Conservation (phyloP, 441 rosid genomes). For the Gossypium davidsonii region DNA sequence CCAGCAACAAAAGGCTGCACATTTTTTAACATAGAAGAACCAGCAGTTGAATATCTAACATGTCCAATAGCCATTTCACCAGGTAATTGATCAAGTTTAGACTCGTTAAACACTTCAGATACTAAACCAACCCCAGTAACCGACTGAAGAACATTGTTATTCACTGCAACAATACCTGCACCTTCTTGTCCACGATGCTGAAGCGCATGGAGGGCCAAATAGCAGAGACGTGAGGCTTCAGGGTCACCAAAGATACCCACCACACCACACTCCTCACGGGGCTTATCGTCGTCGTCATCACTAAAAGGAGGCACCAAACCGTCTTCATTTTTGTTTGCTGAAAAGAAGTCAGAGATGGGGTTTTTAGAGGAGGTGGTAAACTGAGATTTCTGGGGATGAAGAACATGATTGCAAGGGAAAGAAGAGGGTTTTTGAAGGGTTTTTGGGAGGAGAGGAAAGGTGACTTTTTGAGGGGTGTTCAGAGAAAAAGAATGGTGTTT, state of each 20-base stretch:
- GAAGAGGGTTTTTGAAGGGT: conserved; percentile 32
- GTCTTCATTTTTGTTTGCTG: conserved; percentile 13
- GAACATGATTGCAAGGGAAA: conserved; percentile 13
- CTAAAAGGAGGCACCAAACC: background rate
- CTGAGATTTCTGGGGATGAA: conserved; percentile 16
- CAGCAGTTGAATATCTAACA: conserved; percentile 84
- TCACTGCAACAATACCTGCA: conserved; percentile 86
- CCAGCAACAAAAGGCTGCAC: conserved; percentile 89
- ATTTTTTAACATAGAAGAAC: conserved; percentile 78
- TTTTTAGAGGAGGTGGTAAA: conserved; percentile 25
- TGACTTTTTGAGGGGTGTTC: conserved; percentile 23
- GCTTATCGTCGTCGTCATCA: conserved; percentile 56
- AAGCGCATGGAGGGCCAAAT: conserved; percentile 82
- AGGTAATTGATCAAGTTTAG: conserved; percentile 69
- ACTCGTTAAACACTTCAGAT: conserved; percentile 73
- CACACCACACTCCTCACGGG: conserved; percentile 94
- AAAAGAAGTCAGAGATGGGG: conserved; percentile 25
- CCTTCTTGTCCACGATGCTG: conserved; percentile 97
- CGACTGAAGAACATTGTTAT: conserved; percentile 59
- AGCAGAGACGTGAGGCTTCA: conserved; percentile 85
- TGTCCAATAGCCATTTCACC: conserved; percentile 81
- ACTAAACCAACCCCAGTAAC: conserved; percentile 91
- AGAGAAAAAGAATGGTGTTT: conserved; percentile 13
- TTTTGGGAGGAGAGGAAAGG: conserved; percentile 19
- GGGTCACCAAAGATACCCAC: conserved; percentile 87